Evolutionary conservation across 306 rosid genomes (phyloP), one percentile per base, ranked within the genome.

Genomic region (Lathyrus tuberosus): DNA sequence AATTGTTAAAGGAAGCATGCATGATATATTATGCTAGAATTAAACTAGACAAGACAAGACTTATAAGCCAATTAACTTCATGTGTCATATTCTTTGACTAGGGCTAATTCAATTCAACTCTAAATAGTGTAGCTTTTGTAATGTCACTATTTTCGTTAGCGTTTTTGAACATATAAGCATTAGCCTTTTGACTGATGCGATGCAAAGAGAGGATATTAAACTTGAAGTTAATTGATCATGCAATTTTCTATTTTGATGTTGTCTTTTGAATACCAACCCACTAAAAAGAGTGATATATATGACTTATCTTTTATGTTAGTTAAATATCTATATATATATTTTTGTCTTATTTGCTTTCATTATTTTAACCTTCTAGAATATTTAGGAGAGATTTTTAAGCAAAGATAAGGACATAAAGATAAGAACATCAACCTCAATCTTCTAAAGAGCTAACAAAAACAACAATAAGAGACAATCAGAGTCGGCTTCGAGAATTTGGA

Each of bases 121-220:
- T 57, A 70, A 43, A 22, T 30, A 41, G 13, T 58, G 70, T 65
- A 44, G 20, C 17, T 41, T 0, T 18, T 74, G 58, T 16, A 46
- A 64, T 70, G 84, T 77, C 81, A 76, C 47, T 76, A 4, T 69
- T 74, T 7, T 73, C 8, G 35, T 66, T 70, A 66, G 78, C 84
- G 75, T 73, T 80, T 80, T 73, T 80, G 82, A 81, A 78, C 68
- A 78, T 82, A 70, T 54, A 78, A 65, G 47, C 77, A 69, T 69
- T 77, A 77, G 9, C 17, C 0, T 17, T 79, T 79, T 81, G 80
- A 81, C 80, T 47, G 6, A 57, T 52, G 49, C 44, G 28, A 75
- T 10, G 53, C 61, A 10, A 47, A 17, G 52, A 62, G 48, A n/a
- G n/a, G 17, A 37, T 11, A 46, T 47, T 46, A 20, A 10, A 44